Evolutionary conservation across 2,329 filamentous ascomycete species (phyloP), one percentile per base, ranked within the genome.

Genomic region (Aspergillus sojae): DNA sequence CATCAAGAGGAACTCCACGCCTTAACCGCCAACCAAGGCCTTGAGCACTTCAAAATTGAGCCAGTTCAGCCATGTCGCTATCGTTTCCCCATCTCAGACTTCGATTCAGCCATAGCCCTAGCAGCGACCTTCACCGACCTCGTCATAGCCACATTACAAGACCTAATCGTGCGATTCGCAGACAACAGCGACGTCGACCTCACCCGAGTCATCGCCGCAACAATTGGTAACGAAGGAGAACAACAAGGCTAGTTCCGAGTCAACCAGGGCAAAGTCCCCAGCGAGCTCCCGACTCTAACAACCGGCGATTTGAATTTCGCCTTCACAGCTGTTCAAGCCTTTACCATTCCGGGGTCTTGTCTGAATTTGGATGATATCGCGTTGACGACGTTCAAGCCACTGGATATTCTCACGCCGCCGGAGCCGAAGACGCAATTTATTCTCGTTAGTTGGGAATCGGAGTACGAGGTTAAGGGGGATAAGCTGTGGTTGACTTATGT

Each of bases 131-230:
- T 46, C 43, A 46, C 91, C 64, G 62, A 90, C 67, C 87, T 94
- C 79, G 82, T 92, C 70, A 91, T 94, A 70, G 89, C 91, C 1
- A 89, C 87, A 14, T 46, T 46, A 23, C 43, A 46, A 23, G 43
- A 46, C 43, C 4, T 46, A 3, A 23, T 23, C 43, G 43, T 46
- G n/a, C n/a, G 43, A 46, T 23, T 46, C 11, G n/a, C n/a, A 23
- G 43, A 23, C 21, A 46, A 46, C 6, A 46, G 21, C 14, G 43
- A 46, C 14, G 21, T 46, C n/a, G 43, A 23, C 43, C 43, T 45
- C 21, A 45, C 43, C 16, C 41, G 41, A 21, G 41, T 43, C n/a
- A 43, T 43, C 19, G 41, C 41, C 41, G 41, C 19, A 0, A 43
- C 41, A n/a, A 43, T 43, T 19, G 41, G 19, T 10, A 43, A 43